phyloP scores from a whole-genome alignment of 1,139 yeast species.

The Pneumocystis sp. region DNA sequence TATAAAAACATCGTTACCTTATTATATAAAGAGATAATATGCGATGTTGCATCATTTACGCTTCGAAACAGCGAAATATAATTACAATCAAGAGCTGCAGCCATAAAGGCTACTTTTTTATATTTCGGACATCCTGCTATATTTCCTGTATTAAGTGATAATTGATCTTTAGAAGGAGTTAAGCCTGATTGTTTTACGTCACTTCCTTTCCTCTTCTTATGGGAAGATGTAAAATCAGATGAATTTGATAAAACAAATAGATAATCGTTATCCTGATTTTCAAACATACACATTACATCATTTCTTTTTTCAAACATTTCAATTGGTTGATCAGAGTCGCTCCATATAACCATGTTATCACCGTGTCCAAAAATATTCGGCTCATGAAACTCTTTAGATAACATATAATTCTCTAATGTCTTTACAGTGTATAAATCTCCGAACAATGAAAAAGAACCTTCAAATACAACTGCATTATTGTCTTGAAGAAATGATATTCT shows the following conservation, averaged over 20 bases:
- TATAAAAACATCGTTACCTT: slow-evolving; percentile 17
- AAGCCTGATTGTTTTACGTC: slow-evolving; percentile 17
- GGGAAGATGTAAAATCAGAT: background rate
- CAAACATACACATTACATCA: background rate
- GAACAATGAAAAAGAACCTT: slow-evolving; percentile 11
- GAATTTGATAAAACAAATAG: background rate
- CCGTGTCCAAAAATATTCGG: background rate
- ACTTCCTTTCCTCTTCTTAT: slow-evolving; percentile 1
- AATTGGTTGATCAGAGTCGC: slow-evolving; percentile 3
- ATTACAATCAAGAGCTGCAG: slow-evolving; percentile 28
- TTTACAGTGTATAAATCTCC: slow-evolving; percentile 9
- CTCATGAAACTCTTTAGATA: slow-evolving; percentile 3
- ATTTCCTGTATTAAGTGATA: slow-evolving; percentile 23
- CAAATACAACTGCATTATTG: slow-evolving; percentile 5
- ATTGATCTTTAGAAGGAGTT: slow-evolving; percentile 20
- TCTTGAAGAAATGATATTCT: slow-evolving; percentile 1
- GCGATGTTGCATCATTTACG: slow-evolving; percentile 22
- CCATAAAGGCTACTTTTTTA: slow-evolving; percentile 24
- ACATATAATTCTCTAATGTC: slow-evolving; percentile 2
- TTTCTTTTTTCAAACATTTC: background rate
- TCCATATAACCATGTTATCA: slow-evolving; percentile 12
- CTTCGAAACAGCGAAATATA: slow-evolving; percentile 22
- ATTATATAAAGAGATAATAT: slow-evolving; percentile 24
- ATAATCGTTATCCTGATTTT: background rate
- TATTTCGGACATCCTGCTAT: slow-evolving; percentile 25